Percentiles rank a stretch among this genome's conserved stretches.
These are phyloP conservation scores for Limonium bicolor DNA, from an alignment of 148 eudicot genomes.

Conservation along the genomic window DNA sequence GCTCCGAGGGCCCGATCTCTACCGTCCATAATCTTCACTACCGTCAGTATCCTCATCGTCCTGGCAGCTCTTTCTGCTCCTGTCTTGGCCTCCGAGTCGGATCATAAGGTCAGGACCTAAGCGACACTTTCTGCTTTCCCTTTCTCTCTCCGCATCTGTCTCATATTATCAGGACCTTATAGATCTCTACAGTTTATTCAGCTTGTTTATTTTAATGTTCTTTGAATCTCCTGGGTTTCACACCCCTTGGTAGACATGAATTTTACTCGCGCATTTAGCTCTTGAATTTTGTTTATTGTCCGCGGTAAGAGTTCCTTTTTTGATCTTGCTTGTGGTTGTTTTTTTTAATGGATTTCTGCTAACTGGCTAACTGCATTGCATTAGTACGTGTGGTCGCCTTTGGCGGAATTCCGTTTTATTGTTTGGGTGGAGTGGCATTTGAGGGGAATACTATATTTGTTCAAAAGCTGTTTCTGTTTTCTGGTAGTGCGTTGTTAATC, in stretches of 20 bases:
- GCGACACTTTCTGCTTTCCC: background rate
- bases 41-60: conserved; percentile 3
- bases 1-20: conserved; percentile 6
- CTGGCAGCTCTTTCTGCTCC: background rate
- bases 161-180: background rate
- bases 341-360: too few species aligned
- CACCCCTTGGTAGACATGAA: background rate
- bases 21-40: background rate
- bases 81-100: conserved; percentile 6
- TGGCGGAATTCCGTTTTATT: too few species aligned
- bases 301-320: too few species aligned
- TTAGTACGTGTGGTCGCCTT: too few species aligned
- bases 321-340: too few species aligned
- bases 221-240: background rate
- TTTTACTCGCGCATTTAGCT: background rate
- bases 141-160: background rate
- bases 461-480: too few species aligned
- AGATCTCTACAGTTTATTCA: background rate
- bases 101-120: conserved; percentile 7
- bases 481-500: too few species aligned
- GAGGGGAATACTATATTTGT: too few species aligned
- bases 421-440: too few species aligned
- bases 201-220: background rate
- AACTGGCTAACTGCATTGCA: too few species aligned
- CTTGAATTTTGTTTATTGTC: background rate